phyloP scores from a whole-genome alignment of 169 alveolate species.

The Eimeria acervulina region DNA sequence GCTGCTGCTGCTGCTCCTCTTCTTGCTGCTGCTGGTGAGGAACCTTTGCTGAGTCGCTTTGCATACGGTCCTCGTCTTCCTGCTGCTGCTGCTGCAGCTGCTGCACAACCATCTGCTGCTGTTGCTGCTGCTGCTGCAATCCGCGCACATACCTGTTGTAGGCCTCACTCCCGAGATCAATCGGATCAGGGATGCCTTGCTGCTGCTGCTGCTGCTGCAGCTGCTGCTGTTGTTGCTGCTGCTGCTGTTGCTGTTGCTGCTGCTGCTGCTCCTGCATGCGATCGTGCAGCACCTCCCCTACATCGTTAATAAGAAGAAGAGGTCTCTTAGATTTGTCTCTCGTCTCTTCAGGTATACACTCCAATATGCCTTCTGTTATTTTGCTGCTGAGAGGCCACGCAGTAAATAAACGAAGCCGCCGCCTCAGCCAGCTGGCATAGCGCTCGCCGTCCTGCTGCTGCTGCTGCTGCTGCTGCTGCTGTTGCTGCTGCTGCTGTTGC shows the following conservation, averaged over 20 bases:
- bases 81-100: not conserved
- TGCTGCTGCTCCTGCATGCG: not conserved
- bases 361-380: not conserved
- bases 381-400: conserved; percentile 6
- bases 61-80: not conserved
- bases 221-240: not conserved
- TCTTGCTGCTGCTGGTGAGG: not conserved
- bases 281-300: not conserved
- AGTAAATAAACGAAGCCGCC: conserved; percentile 15
- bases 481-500: not conserved
- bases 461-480: conserved; percentile 54
- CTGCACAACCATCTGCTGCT: too few relatives aligned
- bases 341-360: conserved; percentile 7
- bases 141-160: not conserved
- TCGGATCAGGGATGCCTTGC: not conserved
- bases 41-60: not conserved
- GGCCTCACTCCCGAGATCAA: not conserved
- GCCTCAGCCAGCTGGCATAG: conserved; percentile 13
- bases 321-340: not conserved
- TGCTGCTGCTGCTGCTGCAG: conserved; percentile 50
- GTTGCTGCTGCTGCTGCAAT: not conserved
- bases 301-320: not conserved
- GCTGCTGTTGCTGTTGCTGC: conserved; percentile 10
- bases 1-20: not conserved
- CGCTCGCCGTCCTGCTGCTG: too few relatives aligned